Conservation (phyloP, 768 basidiomycete species). For the Kwoniella bestiolae region DNA sequence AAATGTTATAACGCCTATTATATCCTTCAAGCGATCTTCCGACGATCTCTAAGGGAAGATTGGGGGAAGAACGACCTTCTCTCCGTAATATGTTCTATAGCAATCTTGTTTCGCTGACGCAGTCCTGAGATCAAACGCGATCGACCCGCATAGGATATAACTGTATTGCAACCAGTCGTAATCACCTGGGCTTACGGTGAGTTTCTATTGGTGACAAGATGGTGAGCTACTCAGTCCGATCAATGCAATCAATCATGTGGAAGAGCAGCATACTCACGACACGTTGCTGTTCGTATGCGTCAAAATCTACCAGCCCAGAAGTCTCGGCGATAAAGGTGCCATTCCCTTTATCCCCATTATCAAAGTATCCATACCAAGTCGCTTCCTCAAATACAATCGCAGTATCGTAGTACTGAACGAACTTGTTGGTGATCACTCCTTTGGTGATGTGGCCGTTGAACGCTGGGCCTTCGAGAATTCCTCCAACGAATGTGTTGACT, state of each 20-base stretch:
- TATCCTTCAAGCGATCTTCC: too few relatives aligned
- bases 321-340: slow-evolving; percentile 8
- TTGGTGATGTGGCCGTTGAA: slow-evolving; percentile 6
- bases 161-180: slow-evolving; percentile 10
- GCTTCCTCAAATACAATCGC: slow-evolving; percentile 9
- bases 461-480: slow-evolving; percentile 1
- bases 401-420: not conserved
- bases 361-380: slow-evolving; percentile 6
- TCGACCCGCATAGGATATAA: slow-evolving; percentile 9
- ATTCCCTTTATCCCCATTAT: slow-evolving; percentile 14
- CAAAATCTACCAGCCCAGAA: slow-evolving; percentile 5
- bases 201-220: too few relatives aligned
- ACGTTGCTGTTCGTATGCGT: slow-evolving; percentile 8
- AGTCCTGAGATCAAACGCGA: slow-evolving; percentile 3
- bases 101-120: slow-evolving; percentile 7
- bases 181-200: slow-evolving; percentile 2
- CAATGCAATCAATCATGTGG: too few relatives aligned
- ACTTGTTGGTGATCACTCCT: slow-evolving; percentile 10
- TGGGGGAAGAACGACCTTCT: slow-evolving; percentile 5
- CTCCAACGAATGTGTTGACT: slow-evolving; percentile 12
- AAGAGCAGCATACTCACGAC: slow-evolving; percentile 4
- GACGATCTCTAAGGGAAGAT: not conserved
- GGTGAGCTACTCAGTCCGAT: too few relatives aligned
- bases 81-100: slow-evolving; percentile 1
- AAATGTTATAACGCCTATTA: too few relatives aligned